Conservation (phyloP, 2,329 filamentous ascomycete species). For the Alternaria alternata region DNA sequence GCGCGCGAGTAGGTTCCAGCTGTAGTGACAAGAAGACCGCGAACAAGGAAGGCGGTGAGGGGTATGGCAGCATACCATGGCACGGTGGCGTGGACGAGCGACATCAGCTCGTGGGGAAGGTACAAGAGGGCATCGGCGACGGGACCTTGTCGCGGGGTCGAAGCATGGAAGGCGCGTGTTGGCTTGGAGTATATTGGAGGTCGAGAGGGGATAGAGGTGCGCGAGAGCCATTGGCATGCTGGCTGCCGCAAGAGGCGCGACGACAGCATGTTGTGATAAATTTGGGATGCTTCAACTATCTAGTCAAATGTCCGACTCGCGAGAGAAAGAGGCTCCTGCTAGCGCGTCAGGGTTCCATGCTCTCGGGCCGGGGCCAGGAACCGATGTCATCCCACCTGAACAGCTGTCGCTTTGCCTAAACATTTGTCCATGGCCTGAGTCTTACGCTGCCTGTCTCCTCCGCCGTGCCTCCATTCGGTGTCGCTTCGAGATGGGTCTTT, state of each 20-base stretch:
- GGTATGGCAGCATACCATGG: slow-evolving; percentile 66
- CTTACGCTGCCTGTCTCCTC: slow-evolving; percentile 2
- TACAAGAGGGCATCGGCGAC: slow-evolving; percentile 55
- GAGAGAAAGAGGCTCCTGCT: slow-evolving; percentile 25
- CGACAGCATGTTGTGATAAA: slow-evolving; percentile 32
- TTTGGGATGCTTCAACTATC: slow-evolving; percentile 10
- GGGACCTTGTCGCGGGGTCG: slow-evolving; percentile 49
- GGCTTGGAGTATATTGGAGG: slow-evolving; percentile 8
- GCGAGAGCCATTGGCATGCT: slow-evolving; percentile 36
- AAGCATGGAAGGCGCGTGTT: slow-evolving; percentile 60
- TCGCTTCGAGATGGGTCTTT: slow-evolving; percentile 36
- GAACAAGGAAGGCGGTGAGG: slow-evolving; percentile 61
- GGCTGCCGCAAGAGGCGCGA: slow-evolving; percentile 32
- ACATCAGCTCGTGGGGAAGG: slow-evolving; percentile 57
- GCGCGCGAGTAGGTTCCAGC: slow-evolving; percentile 53
- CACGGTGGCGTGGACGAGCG: slow-evolving; percentile 62
- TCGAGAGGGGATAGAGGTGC: slow-evolving; percentile 9
- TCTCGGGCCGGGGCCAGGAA: slow-evolving; percentile 28
- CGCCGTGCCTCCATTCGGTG: slow-evolving; percentile 20
- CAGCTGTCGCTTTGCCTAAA: slow-evolving; percentile 23
- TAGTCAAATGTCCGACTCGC: slow-evolving; percentile 21
- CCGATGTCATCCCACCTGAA: slow-evolving; percentile 39
- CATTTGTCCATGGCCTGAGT: slow-evolving; percentile 19
- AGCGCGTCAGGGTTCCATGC: slow-evolving; percentile 25
- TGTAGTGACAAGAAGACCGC: slow-evolving; percentile 58